Conservation (phyloP, 768 basidiomycete genomes). For the Galerina marginata region DNA sequence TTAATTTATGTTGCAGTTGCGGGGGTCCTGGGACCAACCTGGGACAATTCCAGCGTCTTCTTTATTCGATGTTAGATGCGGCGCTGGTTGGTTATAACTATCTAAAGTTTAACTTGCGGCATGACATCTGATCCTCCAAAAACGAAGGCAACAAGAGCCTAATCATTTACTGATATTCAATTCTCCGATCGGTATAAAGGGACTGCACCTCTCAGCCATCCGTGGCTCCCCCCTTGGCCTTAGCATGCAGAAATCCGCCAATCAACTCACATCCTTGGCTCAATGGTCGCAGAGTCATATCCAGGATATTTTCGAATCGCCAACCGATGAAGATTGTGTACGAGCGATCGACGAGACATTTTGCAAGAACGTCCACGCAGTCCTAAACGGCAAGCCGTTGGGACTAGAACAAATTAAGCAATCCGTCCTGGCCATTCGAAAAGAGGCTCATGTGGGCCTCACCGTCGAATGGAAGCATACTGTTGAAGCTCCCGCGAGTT, state of each 20-base stretch:
- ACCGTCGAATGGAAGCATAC: conserved; percentile 55
- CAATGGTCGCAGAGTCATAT: conserved; percentile 59
- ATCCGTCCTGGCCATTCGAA: conserved; percentile 49
- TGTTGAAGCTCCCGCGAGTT: conserved; percentile 48
- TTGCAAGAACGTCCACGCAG: conserved; percentile 42
- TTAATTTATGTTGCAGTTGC: too few relatives aligned
- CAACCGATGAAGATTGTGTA: conserved; percentile 45
- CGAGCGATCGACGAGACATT: conserved; percentile 53
- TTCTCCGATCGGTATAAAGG: too few relatives aligned
- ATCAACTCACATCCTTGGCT: conserved; percentile 45
- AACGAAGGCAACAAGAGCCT: neutral
- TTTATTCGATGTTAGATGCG: too few relatives aligned
- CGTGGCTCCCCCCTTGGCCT: neutral
- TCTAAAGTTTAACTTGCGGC: too few relatives aligned
- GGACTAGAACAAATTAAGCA: conserved; percentile 43
- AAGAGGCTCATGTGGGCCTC: conserved; percentile 39
- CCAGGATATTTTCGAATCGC: conserved; percentile 53
- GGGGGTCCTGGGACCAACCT: too few relatives aligned
- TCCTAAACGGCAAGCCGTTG: conserved; percentile 50
- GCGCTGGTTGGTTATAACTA: too few relatives aligned
- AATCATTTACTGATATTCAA: too few relatives aligned
- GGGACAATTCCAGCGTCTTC: too few relatives aligned
- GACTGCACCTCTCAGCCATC: too few relatives aligned
- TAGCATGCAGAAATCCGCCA: neutral
- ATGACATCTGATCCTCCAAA: neutral